Base-by-base conservation (phyloP, 129 eudicot species). In the Gnaphalium uliginosum region DNA sequence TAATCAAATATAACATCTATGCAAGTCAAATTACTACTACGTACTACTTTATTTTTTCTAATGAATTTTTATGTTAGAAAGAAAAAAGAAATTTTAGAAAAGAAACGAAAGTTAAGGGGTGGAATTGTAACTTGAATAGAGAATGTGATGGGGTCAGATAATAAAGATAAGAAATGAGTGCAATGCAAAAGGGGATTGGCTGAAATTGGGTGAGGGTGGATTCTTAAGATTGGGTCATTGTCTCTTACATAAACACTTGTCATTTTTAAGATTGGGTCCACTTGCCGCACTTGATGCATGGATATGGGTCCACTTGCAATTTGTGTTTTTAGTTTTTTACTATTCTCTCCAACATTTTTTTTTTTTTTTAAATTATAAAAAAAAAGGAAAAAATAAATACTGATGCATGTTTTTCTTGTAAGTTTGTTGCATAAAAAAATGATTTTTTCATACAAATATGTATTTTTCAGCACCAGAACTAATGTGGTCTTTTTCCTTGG, bases 161-260 rank as follows among this genome's bases (percentile, higher is more conserved):
- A 10, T 76, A 61, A 61, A 71, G 82, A 78, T 78, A 78, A 78
- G 82, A 71, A 62, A 78, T 71, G 73, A 71, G 65, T 78, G 82
- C 18, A 63, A 56, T 18, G 23, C 41, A 35, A 6, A 43, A 53
- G 72, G 54, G 43, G 32, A 78, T 78, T 78, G 82, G 82, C 27
- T 78, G 67, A 43, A 71, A 43, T 78, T 58, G 77, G 77, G 77
- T 73, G 68, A 73, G 68, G 57, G 57, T 73, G 58, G 77, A 73
- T 73, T 73, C 51, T 46, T 46, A 46, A 46, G 53, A 53, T 67
- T 23, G 24, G 23, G 35, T 56, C 76, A n/a, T 29, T 32, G 32
- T 54, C 33, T 15, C 26, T 62, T 22, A 10, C 37, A 37, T 15
- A 26, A 4, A n/a, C 41, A 53, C 17, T 70, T 50, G 41, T 50